Conservation (phyloP, 1,139 yeast genomes). For the Arxiozyma slooffiae region DNA sequence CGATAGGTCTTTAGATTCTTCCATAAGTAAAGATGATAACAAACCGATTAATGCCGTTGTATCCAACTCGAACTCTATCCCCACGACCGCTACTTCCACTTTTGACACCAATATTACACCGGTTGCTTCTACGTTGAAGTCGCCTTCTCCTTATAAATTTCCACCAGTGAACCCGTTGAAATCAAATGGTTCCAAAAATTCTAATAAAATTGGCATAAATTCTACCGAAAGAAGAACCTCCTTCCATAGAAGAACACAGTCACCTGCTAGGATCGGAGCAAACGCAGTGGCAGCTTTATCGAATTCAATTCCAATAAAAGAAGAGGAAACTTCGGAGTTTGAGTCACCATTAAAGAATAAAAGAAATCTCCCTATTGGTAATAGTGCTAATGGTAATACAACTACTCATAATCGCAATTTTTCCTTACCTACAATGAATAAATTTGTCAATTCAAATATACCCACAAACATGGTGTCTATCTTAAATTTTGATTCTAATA, state of each 20-base stretch:
- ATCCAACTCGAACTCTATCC: background rate
- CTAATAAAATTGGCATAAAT: background rate
- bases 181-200: background rate
- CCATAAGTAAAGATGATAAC: slow-evolving; percentile 4
- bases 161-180: slow-evolving; percentile 13
- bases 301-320: slow-evolving; percentile 25
- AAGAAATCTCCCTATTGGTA: background rate
- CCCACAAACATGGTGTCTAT: slow-evolving; percentile 20
- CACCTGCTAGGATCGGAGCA: slow-evolving; percentile 69
- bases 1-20: background rate
- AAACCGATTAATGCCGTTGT: slow-evolving; percentile 8
- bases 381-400: background rate
- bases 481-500: slow-evolving; percentile 12
- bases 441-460: slow-evolving; percentile 10
- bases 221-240: background rate
- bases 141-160: slow-evolving; percentile 18
- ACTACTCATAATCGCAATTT: slow-evolving; percentile 13
- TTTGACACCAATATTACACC: slow-evolving; percentile 2
- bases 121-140: no score
- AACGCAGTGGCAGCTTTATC: slow-evolving; percentile 53
- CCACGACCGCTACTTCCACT: background rate
- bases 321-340: slow-evolving; percentile 22
- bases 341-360: slow-evolving; percentile 8
- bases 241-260: slow-evolving; percentile 39
- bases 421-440: slow-evolving; percentile 15